These are phyloP conservation scores for Aspergillus fumigatus DNA, from an alignment of 2,329 filamentous ascomycete genomes.

Conservation along the genomic window DNA sequence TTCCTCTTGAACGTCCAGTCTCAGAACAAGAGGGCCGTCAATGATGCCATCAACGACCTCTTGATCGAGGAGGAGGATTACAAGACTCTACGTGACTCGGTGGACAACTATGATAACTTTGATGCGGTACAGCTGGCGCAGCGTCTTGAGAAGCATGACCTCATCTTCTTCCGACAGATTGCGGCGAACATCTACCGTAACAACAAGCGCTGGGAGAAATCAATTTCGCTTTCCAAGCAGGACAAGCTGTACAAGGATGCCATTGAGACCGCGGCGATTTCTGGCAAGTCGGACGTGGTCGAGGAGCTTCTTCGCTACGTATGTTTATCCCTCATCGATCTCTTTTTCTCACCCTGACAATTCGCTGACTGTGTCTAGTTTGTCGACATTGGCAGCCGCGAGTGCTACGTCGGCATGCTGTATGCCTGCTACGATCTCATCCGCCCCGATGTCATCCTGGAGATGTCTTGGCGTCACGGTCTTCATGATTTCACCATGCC, in stretches of 20 bases:
- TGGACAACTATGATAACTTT: conserved; percentile 99
- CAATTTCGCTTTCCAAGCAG: conserved; percentile 94
- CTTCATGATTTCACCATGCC: conserved; percentile 98
- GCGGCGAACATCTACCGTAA: conserved; percentile 98
- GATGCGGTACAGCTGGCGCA: conserved; percentile 88
- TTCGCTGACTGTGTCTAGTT: conserved; percentile 60
- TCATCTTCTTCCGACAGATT: conserved; percentile 99
- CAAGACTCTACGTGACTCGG: conserved; percentile 95
- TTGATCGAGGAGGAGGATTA: conserved; percentile 99
- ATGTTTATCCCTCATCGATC: conserved; percentile 47
- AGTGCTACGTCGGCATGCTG: conserved; percentile 99
- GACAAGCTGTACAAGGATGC: conserved; percentile 99
- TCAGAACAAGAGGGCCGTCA: conserved; percentile 97
- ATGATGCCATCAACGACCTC: conserved; percentile 95
- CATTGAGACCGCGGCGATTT: conserved; percentile 94
- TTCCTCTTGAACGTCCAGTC: conserved; percentile 94
- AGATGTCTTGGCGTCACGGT: conserved; percentile 94
- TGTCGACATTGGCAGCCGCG: conserved; percentile 96
- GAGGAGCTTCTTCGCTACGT: conserved; percentile 96
- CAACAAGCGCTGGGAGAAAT: conserved; percentile 99
- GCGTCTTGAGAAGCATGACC: conserved; percentile 91
- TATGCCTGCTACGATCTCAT: conserved; percentile 98
- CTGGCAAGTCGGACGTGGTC: conserved; percentile 82
- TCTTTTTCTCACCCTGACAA: background rate
- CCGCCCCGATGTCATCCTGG: conserved; percentile 84